Base-by-base conservation (phyloP, 768 basidiomycete species). In the Mycena indigotica region DNA sequence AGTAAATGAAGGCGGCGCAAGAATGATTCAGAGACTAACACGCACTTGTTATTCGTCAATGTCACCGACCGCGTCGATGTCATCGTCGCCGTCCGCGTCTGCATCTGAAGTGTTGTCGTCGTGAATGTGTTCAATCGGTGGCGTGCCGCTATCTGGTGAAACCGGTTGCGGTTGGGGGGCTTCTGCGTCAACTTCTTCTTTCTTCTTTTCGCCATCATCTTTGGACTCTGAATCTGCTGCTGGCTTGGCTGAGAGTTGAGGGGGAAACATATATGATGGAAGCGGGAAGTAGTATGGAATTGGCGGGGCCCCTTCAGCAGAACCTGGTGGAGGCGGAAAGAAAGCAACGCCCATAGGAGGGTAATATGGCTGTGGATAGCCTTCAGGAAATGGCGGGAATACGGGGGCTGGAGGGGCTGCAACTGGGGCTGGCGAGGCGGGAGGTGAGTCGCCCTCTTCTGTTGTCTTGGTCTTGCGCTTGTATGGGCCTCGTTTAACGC, bases 401-500 rank as follows among this genome's bases (percentile, higher is more conserved):
- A n/a, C n/a, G n/a, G n/a, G n/a, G n/a, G n/a, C n/a, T n/a, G n/a
- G n/a, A 3, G 56, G 56, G 28, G 28, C 12, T 4, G 50, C n/a
- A 17, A 51, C 35, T 5, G 50, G 19, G 4, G 28, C 29, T 24
- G 63, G 12, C 6, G 54, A 25, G 50, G 26, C 23, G 28, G 49
- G 12, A 35, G 52, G 53, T 1, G 44, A 30, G 29, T 38, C 54
- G 25, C 52, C 32, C 0, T 60, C 63, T 16, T 64, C 70, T 13
- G 67, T 66, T 56, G 46, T 26, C 19, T 80, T 80, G 57, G 73
- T 73, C 66, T 82, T 81, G 57, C 82, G 78, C 76, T 91, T 91
- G 80, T 93, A 93, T 58, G 91, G 92, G 3, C 91, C 91, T 61
- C 91, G 81, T 74, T 93, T 93, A 71, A 93, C 81, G 53, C 91